These are phyloP conservation scores for Didymella segeticola DNA, from an alignment of 2,329 filamentous ascomycete species.

Conservation along the genomic window DNA sequence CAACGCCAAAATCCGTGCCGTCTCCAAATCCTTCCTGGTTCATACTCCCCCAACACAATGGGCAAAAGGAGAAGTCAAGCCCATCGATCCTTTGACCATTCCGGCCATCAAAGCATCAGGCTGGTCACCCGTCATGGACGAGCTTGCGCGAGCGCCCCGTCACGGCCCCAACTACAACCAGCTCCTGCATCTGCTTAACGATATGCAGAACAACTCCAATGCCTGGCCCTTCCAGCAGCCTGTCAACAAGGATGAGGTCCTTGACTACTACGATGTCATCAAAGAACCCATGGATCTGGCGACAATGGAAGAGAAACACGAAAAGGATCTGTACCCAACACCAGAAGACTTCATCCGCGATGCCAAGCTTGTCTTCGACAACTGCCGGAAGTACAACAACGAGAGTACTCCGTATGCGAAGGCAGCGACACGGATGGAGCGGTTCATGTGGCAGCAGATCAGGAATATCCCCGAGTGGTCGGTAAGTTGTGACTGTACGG, in stretches of 20 bases:
- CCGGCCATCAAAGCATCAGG: slow-evolving; percentile 87
- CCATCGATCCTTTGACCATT: slow-evolving; percentile 85
- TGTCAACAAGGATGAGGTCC: slow-evolving; percentile 93
- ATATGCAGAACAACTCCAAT: slow-evolving; percentile 90
- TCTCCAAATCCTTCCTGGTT: slow-evolving; percentile 85
- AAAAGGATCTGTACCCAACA: slow-evolving; percentile 87
- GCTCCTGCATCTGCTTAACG: slow-evolving; percentile 88
- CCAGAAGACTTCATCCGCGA: slow-evolving; percentile 94
- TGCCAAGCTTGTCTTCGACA: slow-evolving; percentile 87
- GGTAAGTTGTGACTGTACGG: slow-evolving; percentile 25
- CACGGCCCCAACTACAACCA: slow-evolving; percentile 97
- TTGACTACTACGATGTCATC: slow-evolving; percentile 99
- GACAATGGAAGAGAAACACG: slow-evolving; percentile 95
- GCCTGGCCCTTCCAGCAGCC: slow-evolving; percentile 95
- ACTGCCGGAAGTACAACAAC: slow-evolving; percentile 95
- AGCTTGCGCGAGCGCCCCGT: slow-evolving; percentile 89
- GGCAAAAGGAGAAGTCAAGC: slow-evolving; percentile 69
- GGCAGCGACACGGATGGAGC: slow-evolving; percentile 89
- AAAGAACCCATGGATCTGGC: slow-evolving; percentile 95
- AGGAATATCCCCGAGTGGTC: slow-evolving; percentile 90
- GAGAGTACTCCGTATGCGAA: slow-evolving; percentile 95
- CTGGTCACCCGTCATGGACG: slow-evolving; percentile 98
- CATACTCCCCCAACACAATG: slow-evolving; percentile 86
- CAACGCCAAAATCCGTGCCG: slow-evolving; percentile 91
- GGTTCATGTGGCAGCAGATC: slow-evolving; percentile 95